These are phyloP conservation scores for Senna tora DNA, from an alignment of 306 rosid species.

Conservation along the genomic window DNA sequence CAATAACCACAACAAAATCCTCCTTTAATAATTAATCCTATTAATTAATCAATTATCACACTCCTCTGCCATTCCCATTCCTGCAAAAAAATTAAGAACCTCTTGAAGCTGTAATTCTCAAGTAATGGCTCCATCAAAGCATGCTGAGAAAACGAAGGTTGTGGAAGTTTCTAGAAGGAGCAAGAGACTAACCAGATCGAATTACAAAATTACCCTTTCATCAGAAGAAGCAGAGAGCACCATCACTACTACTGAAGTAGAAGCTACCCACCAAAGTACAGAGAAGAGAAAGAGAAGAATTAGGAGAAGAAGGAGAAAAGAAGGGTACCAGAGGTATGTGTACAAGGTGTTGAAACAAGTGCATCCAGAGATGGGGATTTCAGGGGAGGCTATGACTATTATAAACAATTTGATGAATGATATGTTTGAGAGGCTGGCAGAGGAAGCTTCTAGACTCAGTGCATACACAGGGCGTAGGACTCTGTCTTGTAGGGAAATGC, in stretches of 20 bases:
- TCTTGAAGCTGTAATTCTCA: too few relatives aligned
- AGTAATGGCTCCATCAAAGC: background rate
- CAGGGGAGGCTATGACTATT: slow-evolving; percentile 56
- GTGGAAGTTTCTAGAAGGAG: background rate
- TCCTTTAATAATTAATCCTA: too few relatives aligned
- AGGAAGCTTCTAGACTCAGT: slow-evolving; percentile 54
- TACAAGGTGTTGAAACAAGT: slow-evolving; percentile 65
- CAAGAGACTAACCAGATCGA: background rate
- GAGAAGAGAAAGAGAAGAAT: slow-evolving; percentile 37
- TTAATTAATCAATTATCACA: too few relatives aligned
- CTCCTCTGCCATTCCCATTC: background rate
- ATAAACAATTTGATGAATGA: slow-evolving; percentile 73
- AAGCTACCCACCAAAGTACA: too few relatives aligned
- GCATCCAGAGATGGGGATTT: slow-evolving; percentile 73
- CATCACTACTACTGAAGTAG: too few relatives aligned
- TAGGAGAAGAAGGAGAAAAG: slow-evolving; percentile 24
- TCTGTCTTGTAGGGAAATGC: slow-evolving; percentile 59
- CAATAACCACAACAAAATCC: background rate
- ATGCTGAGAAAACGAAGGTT: background rate
- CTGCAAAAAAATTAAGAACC: too few relatives aligned
- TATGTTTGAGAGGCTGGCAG: slow-evolving; percentile 72
- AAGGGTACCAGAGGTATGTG: slow-evolving; percentile 67
- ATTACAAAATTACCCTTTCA: background rate
- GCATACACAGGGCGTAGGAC: slow-evolving; percentile 47
- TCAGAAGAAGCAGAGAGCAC: background rate